Evolutionary conservation across 2,329 filamentous ascomycete genomes (phyloP), one percentile per base, ranked within the genome.

Genomic region (Sclerotinia glacialis): DNA sequence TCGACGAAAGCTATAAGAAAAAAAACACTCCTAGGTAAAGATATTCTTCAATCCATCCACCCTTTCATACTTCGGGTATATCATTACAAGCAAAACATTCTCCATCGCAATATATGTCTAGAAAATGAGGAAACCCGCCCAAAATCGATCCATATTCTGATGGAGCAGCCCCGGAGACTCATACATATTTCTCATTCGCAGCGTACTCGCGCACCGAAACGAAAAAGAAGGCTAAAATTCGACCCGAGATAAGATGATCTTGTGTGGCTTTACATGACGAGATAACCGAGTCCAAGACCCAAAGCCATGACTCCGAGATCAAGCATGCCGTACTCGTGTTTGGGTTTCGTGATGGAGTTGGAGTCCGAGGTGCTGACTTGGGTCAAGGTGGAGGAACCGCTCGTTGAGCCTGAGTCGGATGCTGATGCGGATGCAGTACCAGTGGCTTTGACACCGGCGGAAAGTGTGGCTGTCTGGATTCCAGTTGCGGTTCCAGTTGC

Each of bases 221-320:
- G 16, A 21, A 54, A 9, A 37, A 31, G 18, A 31, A 53, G 16
- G 50, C 9, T 12, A 23, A n/a, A 28, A 44, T 8, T 11, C 11
- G 21, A 31, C 12, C 11, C 14, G 21, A 23, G 11, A 3, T 31
- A 37, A 14, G 28, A 21, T n/a, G 5, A 49, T 60, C 12, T 18
- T 2, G 12, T 34, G 18, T n/a, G 9, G 3, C 37, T 54, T 74
- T 73, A 76, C 74, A 76, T 75, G 67, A 76, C 71, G n/a, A 76
- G 67, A 68, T 74, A 76, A 40, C 74, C 74, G 21, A 76, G 68
- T 28, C 71, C 74, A 18, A 76, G 72, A 61, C 75, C 75, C 18
- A 77, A 58, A 8, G 54, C 72, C 61, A 75, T 73, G 16, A 77
- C 73, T 2, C 64, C 68, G 12, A 72, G 18, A 56, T 76, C 74